A percentile compares a stretch with the other conserved stretches of the same genome.
Conservation (phyloP, 371 early-diverging fungal species). For the Circinella minor region DNA sequence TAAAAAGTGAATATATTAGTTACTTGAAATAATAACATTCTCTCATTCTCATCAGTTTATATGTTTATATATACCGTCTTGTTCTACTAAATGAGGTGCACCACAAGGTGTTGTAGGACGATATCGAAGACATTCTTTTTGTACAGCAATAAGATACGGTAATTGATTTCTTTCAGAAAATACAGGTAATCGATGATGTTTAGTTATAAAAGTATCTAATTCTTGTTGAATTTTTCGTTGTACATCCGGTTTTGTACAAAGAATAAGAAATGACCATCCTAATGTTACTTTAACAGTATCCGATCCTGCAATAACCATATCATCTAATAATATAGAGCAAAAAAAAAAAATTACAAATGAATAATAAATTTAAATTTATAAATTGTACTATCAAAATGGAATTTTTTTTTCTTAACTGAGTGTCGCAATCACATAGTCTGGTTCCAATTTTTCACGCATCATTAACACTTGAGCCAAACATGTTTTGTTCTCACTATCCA, state of each 20-base stretch:
- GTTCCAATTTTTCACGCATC: background rate
- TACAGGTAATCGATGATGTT: conserved; percentile 21
- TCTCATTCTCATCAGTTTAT: no score
- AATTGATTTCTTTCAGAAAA: conserved; percentile 23
- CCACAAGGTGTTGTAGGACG: conserved; percentile 30
- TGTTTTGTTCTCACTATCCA: background rate
- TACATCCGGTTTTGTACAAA: conserved; percentile 17
- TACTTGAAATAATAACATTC: no score
- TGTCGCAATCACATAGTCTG: conserved; percentile 2
- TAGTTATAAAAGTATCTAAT: conserved; percentile 16
- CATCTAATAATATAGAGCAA: no score
- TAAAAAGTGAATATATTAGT: no score
- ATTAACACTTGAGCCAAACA: conserved; percentile 6
- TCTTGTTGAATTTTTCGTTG: conserved; percentile 19
- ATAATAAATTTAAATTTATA: no score
- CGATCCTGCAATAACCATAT: conserved; percentile 14
- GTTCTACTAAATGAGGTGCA: conserved; percentile 31
- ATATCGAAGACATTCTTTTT: conserved; percentile 34
- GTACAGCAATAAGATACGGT: conserved; percentile 31
- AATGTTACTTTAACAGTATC: conserved; percentile 17
- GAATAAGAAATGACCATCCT: conserved; percentile 19
- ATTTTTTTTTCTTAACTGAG: no score
- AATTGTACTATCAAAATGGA: no score
- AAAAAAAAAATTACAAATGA: no score
- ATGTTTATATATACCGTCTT: no score